Conservation (phyloP, 208 protist species). For the Acanthamoeba polyphaga region DNA sequence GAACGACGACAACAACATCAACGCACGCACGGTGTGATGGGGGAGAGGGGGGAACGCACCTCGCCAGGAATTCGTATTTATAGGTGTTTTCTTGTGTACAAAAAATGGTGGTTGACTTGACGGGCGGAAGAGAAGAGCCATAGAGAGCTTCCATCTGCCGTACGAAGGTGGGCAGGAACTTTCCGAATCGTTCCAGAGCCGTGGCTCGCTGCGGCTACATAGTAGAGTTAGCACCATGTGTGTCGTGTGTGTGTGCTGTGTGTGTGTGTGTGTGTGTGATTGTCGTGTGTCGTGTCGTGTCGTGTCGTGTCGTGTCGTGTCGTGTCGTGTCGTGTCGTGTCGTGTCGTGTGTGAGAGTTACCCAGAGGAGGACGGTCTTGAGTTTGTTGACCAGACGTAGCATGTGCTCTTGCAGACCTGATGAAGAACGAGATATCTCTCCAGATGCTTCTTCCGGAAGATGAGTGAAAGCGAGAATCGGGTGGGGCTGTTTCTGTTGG, state of each 20-base stretch:
- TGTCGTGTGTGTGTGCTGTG: neutral
- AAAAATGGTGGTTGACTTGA: slow-evolving; percentile 41
- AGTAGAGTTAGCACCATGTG: neutral
- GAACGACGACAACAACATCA: neutral
- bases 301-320: too few relatives aligned
- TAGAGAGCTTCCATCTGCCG: slow-evolving; percentile 41
- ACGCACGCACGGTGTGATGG: neutral
- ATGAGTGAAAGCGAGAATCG: slow-evolving; percentile 73
- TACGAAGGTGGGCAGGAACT: slow-evolving; percentile 2
- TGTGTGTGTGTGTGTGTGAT: neutral
- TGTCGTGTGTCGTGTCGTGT: too few relatives aligned
- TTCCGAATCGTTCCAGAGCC: slow-evolving; percentile 12
- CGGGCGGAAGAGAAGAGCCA: neutral
- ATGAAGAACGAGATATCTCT: slow-evolving; percentile 73
- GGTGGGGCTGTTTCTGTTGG: slow-evolving; percentile 26
- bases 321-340: too few relatives aligned
- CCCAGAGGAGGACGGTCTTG: neutral
- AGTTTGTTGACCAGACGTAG: slow-evolving; percentile 42
- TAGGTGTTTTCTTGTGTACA: slow-evolving; percentile 68
- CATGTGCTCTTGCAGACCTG: slow-evolving; percentile 67
- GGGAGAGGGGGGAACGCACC: neutral
- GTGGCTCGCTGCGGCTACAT: neutral
- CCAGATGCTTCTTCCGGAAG: neutral
- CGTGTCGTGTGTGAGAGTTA: neutral
- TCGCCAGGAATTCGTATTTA: slow-evolving; percentile 22